Percentiles rank a stretch among this genome's conserved stretches.
phyloP scores from a whole-genome alignment of 768 basidiomycete species.

The Xerocomellus intermedius region DNA sequence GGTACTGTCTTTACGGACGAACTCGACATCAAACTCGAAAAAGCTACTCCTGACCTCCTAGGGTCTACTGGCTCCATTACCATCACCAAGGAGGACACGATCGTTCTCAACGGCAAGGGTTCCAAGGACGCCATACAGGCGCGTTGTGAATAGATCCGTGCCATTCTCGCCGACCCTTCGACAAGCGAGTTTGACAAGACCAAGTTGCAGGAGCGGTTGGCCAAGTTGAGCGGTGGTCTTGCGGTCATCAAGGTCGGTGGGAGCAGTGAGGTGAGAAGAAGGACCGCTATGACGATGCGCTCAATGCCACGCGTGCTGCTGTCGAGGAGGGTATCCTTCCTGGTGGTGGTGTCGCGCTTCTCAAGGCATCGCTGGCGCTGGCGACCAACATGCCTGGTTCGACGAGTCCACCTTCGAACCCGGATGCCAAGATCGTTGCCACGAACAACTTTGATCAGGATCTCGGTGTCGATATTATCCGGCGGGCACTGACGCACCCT shows the following conservation, averaged over 20 bases:
- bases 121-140: slow-evolving; percentile 86
- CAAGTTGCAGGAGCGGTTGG: slow-evolving; percentile 95
- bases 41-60: slow-evolving; percentile 71
- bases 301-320: slow-evolving; percentile 95
- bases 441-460: slow-evolving; percentile 96
- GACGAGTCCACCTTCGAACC: slow-evolving; percentile 45
- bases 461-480: slow-evolving; percentile 91
- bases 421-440: slow-evolving; percentile 64
- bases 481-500: slow-evolving; percentile 79
- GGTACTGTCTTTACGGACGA: slow-evolving; percentile 97
- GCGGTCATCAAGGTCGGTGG: slow-evolving; percentile 99
- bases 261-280: slow-evolving; percentile 95
- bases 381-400: slow-evolving; percentile 49
- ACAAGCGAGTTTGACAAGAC: slow-evolving; percentile 93
- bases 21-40: slow-evolving; percentile 77
- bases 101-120: slow-evolving; percentile 91
- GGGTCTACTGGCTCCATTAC: slow-evolving; percentile 90
- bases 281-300: slow-evolving; percentile 95
- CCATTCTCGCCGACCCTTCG: slow-evolving; percentile 73
- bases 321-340: slow-evolving; percentile 99
- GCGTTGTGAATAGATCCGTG: slow-evolving; percentile 94
- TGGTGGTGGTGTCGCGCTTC: slow-evolving; percentile 90
- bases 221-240: slow-evolving; percentile 94
- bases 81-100: slow-evolving; percentile 97
- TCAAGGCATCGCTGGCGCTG: slow-evolving; percentile 79